Conservation (phyloP, 257 asterid genomes). For the Handroanthus guayacan region DNA sequence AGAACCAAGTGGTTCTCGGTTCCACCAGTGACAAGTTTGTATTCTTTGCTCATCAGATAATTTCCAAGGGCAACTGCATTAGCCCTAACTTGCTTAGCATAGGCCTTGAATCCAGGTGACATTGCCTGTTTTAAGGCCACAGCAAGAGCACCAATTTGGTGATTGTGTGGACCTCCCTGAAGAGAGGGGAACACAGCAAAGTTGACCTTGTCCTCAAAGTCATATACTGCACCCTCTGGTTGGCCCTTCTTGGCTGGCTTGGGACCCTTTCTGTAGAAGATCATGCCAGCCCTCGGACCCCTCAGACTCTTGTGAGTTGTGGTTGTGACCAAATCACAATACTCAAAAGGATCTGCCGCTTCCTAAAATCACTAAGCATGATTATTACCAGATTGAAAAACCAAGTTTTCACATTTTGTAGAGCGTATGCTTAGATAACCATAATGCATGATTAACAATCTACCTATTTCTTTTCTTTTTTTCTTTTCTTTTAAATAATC, state of each 20-base stretch:
- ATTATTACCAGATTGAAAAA: slow-evolving; percentile 7
- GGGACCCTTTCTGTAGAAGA: slow-evolving; percentile 87
- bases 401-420: not conserved
- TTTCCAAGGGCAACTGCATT: slow-evolving; percentile 92
- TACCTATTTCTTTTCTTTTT: not conserved
- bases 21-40: slow-evolving; percentile 87
- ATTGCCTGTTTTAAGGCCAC: slow-evolving; percentile 89
- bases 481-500: too few species aligned
- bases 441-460: not conserved
- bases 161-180: slow-evolving; percentile 99
- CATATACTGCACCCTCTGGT: slow-evolving; percentile 85
- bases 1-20: slow-evolving; percentile 98
- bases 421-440: not conserved
- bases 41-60: slow-evolving; percentile 83
- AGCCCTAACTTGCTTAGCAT: slow-evolving; percentile 93
- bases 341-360: slow-evolving; percentile 95
- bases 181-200: slow-evolving; percentile 96
- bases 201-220: slow-evolving; percentile 93
- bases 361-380: slow-evolving; percentile 47
- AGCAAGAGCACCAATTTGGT: slow-evolving; percentile 97
- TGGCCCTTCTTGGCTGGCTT: slow-evolving; percentile 83
- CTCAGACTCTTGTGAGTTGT: slow-evolving; percentile 97
- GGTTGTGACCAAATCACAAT: slow-evolving; percentile 93
- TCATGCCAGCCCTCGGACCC: slow-evolving; percentile 96
- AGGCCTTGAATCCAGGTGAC: slow-evolving; percentile 86